These are phyloP conservation scores for Jasminum sambac DNA, from an alignment of 257 asterid species.

Conservation along the genomic window DNA sequence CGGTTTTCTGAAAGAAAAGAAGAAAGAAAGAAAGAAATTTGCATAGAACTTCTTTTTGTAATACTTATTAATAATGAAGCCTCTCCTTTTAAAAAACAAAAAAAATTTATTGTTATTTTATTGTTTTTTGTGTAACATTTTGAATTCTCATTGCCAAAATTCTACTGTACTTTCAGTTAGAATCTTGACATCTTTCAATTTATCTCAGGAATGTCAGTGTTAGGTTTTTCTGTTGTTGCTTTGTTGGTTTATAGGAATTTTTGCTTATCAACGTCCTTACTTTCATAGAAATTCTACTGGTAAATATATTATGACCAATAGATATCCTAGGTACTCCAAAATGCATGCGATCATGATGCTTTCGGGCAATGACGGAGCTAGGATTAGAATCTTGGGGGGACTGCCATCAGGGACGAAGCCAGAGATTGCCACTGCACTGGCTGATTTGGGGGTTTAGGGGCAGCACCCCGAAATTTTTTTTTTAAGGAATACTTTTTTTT, in stretches of 20 bases:
- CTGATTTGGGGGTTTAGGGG: too few species aligned
- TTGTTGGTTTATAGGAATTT: not conserved
- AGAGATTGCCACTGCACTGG: too few species aligned
- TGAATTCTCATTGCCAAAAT: slow-evolving; percentile 2
- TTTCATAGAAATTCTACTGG: not conserved
- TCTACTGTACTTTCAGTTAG: not conserved
- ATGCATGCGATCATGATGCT: not conserved
- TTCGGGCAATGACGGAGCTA: too few species aligned
- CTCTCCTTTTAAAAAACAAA: too few species aligned
- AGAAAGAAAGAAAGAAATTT: not conserved
- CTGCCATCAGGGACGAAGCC: too few species aligned
- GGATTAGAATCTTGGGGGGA: too few species aligned
- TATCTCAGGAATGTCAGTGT: not conserved
- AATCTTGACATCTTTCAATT: not conserved
- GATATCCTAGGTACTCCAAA: not conserved
- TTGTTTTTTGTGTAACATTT: not conserved
- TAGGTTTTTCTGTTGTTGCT: not conserved
- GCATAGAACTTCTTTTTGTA: not conserved
- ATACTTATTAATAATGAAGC: not conserved
- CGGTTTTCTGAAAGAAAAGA: not conserved
- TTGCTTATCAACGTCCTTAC: not conserved
- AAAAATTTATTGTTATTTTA: not conserved
- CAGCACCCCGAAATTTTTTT: too few species aligned
- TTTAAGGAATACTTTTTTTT: too few species aligned
- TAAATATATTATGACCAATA: not conserved